Evolutionary conservation across 352 stramenopile genomes (phyloP), one percentile per base, ranked within the genome.

Genomic region (Globisporangium nunn): DNA sequence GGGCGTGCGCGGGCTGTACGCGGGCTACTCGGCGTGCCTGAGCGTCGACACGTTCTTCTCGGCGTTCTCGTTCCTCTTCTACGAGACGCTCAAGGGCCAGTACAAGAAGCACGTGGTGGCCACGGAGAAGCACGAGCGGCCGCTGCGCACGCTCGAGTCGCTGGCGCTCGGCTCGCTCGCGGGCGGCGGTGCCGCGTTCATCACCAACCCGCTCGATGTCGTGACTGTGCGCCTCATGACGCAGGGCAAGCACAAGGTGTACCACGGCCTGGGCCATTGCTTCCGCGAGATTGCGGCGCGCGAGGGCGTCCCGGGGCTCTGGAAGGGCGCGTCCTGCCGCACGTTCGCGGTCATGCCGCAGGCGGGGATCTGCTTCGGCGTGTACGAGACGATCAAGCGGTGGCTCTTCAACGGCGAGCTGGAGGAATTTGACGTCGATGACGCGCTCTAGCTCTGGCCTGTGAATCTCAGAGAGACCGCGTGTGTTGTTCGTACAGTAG

Each of bases 321-420:
- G 80, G 83, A 86, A 83, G 37, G 85, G 85, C 31, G 78, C 77
- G 14, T 71, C 61, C 3, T 85, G 70, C 56, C 85, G 85, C 51
- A 88, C 81, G 52, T 75, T 81, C 50, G 70, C 75, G 15, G 82
- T 89, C 54, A 90, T 93, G 71, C 81, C 84, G 14, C 75, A 79
- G 14, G 84, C 83, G 2, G 85, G 81, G 35, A 86, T 95, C 52
- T 91, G 78, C 67, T 95, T 95, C 52, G 79, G 83, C 37, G 78
- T 95, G 5, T 95, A 93, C 72, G 83, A 93, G 70, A 85, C 78
- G 4, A 80, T 92, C 68, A 90, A 91, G 64, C 66, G 67, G 62
- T 77, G 68, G 61, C 75, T 84, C 50, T 88, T 88, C 49, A 41
- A 87, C 49, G 78, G 78, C 33, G 78, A 88, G 52, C 54, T 89